Evolutionary conservation across 2,329 filamentous ascomycete species (phyloP).

Genomic region (Neofusicoccum sp.): DNA sequence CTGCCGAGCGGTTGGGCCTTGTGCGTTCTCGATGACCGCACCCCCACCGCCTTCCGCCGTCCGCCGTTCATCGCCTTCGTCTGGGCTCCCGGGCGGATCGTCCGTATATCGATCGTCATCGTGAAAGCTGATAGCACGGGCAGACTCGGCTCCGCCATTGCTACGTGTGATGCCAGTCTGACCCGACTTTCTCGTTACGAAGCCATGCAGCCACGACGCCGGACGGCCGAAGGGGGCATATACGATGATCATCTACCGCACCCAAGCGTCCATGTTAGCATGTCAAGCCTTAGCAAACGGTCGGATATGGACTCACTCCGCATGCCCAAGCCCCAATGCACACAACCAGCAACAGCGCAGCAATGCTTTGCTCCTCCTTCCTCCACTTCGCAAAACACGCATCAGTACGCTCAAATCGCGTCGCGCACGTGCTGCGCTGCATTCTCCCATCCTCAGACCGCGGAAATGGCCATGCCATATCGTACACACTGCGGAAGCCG

Average conservation of each 20-base stretch:
- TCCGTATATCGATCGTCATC: not conserved
- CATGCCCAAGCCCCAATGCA: slow-evolving; percentile 57
- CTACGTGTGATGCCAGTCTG: no score
- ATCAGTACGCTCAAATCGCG: slow-evolving; percentile 45
- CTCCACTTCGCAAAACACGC: slow-evolving; percentile 58
- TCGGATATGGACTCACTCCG: slow-evolving; percentile 56
- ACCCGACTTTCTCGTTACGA: not conserved
- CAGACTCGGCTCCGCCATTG: not conserved
- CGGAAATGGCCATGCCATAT: slow-evolving; percentile 63
- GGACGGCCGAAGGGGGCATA: not conserved
- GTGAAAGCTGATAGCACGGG: not conserved
- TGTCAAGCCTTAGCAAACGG: not conserved
- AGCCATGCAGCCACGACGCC: not conserved
- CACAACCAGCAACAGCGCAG: slow-evolving; percentile 56
- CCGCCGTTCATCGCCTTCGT: not conserved
- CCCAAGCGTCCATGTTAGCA: not conserved
- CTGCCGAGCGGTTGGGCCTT: not conserved
- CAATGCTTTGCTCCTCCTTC: slow-evolving; percentile 50
- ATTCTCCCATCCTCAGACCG: slow-evolving; percentile 18
- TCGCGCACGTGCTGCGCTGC: slow-evolving; percentile 41
- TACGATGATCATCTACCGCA: not conserved
- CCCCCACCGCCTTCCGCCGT: not conserved
- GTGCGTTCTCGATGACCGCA: not conserved
- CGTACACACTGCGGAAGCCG: slow-evolving; percentile 57
- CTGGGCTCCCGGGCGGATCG: not conserved